Evolutionary conservation across 169 alveolate genomes (phyloP), one percentile per base, ranked within the genome.

Genomic region (Eimeria maxima): DNA sequence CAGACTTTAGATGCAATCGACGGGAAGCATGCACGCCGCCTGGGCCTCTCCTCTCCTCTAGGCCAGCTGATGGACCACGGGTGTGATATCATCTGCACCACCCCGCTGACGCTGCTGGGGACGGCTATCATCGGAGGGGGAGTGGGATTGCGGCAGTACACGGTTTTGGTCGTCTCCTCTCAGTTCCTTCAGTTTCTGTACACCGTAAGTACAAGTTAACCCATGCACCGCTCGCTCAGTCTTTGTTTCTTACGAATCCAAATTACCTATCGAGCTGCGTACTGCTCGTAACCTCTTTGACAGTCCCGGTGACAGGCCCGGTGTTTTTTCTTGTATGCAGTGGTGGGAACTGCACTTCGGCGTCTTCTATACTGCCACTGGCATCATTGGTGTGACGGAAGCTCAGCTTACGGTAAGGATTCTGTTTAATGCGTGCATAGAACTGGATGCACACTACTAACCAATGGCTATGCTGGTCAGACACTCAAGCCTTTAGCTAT

Each of bases 41-140:
- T 98, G 13, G 95, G 96, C 55, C 96, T 98, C 27, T 95, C 98
- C 42, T 97, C 98, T 27, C 98, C 99, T 2, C 97, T 98, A 60
- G 99, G 99, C 53, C 98, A 98, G 96, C 96, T 98, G 42, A 97
- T 98, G 90, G 99, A 98, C 95, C 99, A 98, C 93, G 99, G 99
- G 42, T 97, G 98, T 89, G 99, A 98, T 95, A 95, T 98, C 27
- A 94, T 98, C 47, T 95, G 98, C 67, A 74, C 98, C 24, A 93
- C 96, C 18, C 96, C 96, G 18, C 94, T 93, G 27, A 83, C 96
- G 16, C 80, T 93, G 2, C 93, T 83, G 29, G 84, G 96, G 63
- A 93, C 90, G 22, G 94, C 96, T 4, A 65, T 93, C 88, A 83
- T 93, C 29, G 90, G 93, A 7, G 96, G 71, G 24, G 96, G 96